These are phyloP conservation scores for Jaminaea rosea DNA, from an alignment of 1,284 basidiomycete genomes.

Conservation along the genomic window DNA sequence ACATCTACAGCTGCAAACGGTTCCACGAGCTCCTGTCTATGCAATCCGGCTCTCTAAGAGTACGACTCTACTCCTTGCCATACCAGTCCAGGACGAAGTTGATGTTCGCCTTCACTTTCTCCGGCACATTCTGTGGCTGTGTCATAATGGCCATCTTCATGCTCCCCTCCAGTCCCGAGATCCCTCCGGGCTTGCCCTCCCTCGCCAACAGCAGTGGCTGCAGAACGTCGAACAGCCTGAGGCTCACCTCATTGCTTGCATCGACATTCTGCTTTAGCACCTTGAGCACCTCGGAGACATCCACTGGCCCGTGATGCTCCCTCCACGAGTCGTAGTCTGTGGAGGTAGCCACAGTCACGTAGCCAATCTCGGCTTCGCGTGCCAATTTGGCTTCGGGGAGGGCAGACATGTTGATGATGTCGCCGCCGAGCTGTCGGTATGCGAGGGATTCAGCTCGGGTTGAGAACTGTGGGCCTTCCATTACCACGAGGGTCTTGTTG, in stretches of 20 bases:
- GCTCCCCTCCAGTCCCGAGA: slow-evolving; percentile 16
- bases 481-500: slow-evolving; percentile 80
- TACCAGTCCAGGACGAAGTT: slow-evolving; percentile 60
- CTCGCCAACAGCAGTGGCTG: slow-evolving; percentile 48
- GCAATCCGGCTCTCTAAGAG: too few relatives aligned
- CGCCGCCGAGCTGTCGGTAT: slow-evolving; percentile 82
- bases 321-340: slow-evolving; percentile 54
- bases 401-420: slow-evolving; percentile 64
- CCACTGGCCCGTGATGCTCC: slow-evolving; percentile 68
- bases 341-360: slow-evolving; percentile 48
- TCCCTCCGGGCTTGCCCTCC: slow-evolving; percentile 13
- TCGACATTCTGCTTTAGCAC: slow-evolving; percentile 76
- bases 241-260: slow-evolving; percentile 62
- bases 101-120: slow-evolving; percentile 64
- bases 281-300: slow-evolving; percentile 78
- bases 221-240: slow-evolving; percentile 67
- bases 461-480: slow-evolving; percentile 90
- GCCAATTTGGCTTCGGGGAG: slow-evolving; percentile 93
- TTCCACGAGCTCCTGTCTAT: too few relatives aligned
- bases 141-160: slow-evolving; percentile 61
- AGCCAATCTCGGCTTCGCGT: slow-evolving; percentile 75
- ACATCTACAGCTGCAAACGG: too few relatives aligned
- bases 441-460: slow-evolving; percentile 89
- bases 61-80: too few relatives aligned
- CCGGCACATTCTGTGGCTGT: slow-evolving; percentile 56